Evolutionary conservation across 2,329 filamentous ascomycete genomes (phyloP).

Genomic region (Hypoxylon sp.): DNA sequence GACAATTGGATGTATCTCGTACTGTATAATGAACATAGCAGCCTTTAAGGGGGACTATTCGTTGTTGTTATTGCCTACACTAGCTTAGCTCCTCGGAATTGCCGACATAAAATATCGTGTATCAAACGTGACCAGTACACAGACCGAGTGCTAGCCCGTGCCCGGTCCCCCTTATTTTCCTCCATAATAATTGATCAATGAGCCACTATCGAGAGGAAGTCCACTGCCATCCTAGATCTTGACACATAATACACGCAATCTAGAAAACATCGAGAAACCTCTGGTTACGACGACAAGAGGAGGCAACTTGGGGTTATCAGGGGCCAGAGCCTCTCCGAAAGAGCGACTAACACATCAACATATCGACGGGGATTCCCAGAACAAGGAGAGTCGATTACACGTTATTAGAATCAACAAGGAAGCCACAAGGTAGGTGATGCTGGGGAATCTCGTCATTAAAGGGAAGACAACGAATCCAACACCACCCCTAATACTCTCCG

Average conservation of each 20-base stretch:
- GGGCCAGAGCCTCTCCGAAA: slow-evolving; percentile 8
- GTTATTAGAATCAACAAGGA: not conserved
- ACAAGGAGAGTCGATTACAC: not conserved
- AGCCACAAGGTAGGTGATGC: not conserved
- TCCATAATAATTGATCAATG: slow-evolving; percentile 5
- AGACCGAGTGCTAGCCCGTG: too few species aligned
- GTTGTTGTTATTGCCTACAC: slow-evolving; percentile 5
- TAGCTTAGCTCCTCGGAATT: not conserved
- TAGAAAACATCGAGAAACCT: too few species aligned
- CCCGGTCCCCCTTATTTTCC: too few species aligned
- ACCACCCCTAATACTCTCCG: not conserved
- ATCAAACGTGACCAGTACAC: slow-evolving; percentile 16
- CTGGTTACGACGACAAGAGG: not conserved
- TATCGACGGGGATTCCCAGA: not conserved
- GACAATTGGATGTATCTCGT: not conserved
- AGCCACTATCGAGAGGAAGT: not conserved
- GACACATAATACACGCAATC: not conserved
- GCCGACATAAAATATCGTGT: not conserved
- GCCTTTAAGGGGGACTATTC: slow-evolving; percentile 5
- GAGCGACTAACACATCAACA: not conserved
- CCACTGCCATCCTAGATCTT: not conserved
- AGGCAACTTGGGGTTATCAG: not conserved
- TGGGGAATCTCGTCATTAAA: not conserved
- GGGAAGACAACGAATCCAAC: not conserved
- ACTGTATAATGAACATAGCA: not conserved